phyloP scores from a whole-genome alignment of 2,329 filamentous ascomycete species.

The Emericellopsis cladophorae region DNA sequence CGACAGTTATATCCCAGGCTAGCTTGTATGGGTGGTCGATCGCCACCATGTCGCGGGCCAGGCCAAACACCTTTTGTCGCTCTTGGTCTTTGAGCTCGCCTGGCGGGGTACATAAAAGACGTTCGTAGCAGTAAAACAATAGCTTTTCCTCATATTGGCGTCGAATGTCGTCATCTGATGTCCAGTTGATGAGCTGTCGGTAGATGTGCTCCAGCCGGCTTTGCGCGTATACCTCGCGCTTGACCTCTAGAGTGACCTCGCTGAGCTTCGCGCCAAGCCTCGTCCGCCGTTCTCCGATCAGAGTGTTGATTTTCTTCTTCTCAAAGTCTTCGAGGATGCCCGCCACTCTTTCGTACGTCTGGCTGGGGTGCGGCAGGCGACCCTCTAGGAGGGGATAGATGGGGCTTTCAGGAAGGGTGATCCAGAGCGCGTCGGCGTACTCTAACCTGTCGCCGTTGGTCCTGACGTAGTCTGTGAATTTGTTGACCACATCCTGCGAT shows the following conservation, averaged over 20 bases:
- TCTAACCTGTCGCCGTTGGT: slow-evolving; percentile 59
- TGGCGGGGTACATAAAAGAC: slow-evolving; percentile 53
- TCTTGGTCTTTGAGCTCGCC: slow-evolving; percentile 56
- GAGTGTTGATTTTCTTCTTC: slow-evolving; percentile 75
- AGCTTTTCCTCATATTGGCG: slow-evolving; percentile 85
- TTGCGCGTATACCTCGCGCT: slow-evolving; percentile 64
- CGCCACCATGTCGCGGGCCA: slow-evolving; percentile 88
- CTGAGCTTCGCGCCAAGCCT: slow-evolving; percentile 72
- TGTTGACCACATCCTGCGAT: slow-evolving; percentile 60
- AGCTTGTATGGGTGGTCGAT: slow-evolving; percentile 83
- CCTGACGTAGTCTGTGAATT: slow-evolving; percentile 63
- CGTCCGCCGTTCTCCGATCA: slow-evolving; percentile 81
- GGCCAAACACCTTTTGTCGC: slow-evolving; percentile 57
- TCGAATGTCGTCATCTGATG: slow-evolving; percentile 70
- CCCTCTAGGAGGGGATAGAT: slow-evolving; percentile 78
- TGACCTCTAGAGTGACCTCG: slow-evolving; percentile 78
- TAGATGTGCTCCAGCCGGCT: slow-evolving; percentile 76
- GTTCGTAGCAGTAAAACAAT: slow-evolving; percentile 67
- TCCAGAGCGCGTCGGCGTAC: slow-evolving; percentile 61
- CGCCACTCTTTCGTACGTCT: slow-evolving; percentile 71
- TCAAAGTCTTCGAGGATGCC: slow-evolving; percentile 79
- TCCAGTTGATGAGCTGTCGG: slow-evolving; percentile 79
- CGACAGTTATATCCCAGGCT: slow-evolving; percentile 82
- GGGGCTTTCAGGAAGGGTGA: slow-evolving; percentile 68
- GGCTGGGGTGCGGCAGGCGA: slow-evolving; percentile 63